A percentile compares a stretch with the other conserved stretches of the same genome.
These are phyloP conservation scores for Solanum bulbocastanum DNA, from an alignment of 257 asterid genomes.

Conservation along the genomic window DNA sequence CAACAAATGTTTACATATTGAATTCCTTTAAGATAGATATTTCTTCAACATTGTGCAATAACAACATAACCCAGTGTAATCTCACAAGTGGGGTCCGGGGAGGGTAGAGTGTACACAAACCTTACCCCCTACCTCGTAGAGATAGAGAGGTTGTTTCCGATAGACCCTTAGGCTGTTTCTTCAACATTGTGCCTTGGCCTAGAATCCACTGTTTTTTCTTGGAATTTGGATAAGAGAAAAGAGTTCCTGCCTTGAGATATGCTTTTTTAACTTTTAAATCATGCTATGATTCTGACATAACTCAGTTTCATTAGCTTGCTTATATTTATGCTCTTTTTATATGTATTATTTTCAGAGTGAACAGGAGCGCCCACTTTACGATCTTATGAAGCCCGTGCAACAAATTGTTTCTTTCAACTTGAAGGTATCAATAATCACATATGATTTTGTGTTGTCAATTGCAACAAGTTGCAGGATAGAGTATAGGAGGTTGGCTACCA, in stretches of 20 bases:
- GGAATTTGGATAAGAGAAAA: not conserved
- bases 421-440: slow-evolving; percentile 42
- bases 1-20: not conserved
- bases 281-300: not conserved
- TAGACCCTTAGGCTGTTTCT: not conserved
- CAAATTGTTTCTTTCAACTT: slow-evolving; percentile 86
- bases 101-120: not conserved
- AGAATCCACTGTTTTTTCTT: not conserved
- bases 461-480: not conserved
- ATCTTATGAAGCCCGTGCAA: slow-evolving; percentile 74
- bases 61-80: not conserved
- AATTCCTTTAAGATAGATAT: not conserved
- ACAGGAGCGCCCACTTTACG: slow-evolving; percentile 54
- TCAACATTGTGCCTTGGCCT: not conserved
- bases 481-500: not conserved
- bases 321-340: not conserved
- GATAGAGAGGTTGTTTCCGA: not conserved
- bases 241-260: not conserved
- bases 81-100: not conserved
- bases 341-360: slow-evolving; percentile 14
- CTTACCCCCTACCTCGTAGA: not conserved
- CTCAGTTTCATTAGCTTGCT: not conserved
- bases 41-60: not conserved
- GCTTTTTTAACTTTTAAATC: not conserved
- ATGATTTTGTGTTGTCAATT: not conserved